Base-by-base conservation (phyloP, 208 protist species). In the Porcisia deanei region DNA sequence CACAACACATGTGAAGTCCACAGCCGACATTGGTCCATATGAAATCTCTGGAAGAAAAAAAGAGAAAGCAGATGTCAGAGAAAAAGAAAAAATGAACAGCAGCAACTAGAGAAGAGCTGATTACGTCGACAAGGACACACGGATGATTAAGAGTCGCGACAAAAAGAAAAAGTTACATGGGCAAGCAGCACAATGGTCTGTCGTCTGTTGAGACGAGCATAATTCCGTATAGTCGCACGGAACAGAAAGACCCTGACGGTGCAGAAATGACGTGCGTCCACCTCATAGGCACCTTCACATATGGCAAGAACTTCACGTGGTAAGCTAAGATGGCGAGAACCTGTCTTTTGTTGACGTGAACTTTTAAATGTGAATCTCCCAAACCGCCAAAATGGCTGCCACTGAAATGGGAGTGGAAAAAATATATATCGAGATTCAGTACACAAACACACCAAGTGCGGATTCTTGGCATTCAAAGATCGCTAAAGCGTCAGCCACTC, bases 401-500 rank as follows among this genome's bases (percentile, higher is more conserved):
- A 14, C 39, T 52, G 39, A 63, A 39, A 73, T 30, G 2, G 10
- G 73, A 43, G 47, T 52, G 10, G 47, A 49, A 57, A 77, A 30
- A 30, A 30, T 30, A 30, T 30, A 0, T 30, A 2, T 10, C 2
- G 22, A 18, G 39, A 30, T 3, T 20, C 63, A 43, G 37, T 43
- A 49, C 18, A 43, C 41, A 3, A 12, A 49, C 9, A 63, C 22
- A 63, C 41, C 0, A 49, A 18, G 63, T 47, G 9, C 63, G 25
- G 63, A 67, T 49, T 25, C 47, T 67, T 67, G 7, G 41, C 4
- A 52, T n/a, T 25, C 3, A 76, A 37, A 20, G 16, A 4, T 47
- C 34, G 7, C 74, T 87, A 96, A 55, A 96, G 82, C 41, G 82
- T 94, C 45, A 96, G 77, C 92, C 92, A 96, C 71, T 90, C 86